Conservation (phyloP, 495 filamentous ascomycete genomes). For the Sabuloglossum arenarium region DNA sequence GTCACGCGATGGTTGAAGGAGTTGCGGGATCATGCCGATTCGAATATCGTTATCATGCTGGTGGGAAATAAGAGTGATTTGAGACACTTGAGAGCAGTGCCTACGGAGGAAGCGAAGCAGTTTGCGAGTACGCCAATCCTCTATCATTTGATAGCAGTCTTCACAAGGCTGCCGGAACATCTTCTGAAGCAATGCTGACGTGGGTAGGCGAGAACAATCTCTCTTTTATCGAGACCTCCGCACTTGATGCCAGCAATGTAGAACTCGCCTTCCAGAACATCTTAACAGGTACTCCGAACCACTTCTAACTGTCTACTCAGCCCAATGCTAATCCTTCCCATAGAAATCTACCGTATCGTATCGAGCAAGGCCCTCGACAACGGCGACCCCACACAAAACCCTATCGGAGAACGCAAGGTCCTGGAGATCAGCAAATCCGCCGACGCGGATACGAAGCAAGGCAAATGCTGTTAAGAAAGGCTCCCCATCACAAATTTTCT, state of each 20-base stretch:
- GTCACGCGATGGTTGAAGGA: conserved; percentile 99
- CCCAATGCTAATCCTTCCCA: neutral
- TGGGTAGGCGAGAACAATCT: conserved; percentile 72
- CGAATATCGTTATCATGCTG: conserved; percentile 99
- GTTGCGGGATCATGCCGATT: conserved; percentile 91
- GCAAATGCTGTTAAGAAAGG: conserved; percentile 60
- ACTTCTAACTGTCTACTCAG: neutral
- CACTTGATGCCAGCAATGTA: conserved; percentile 96
- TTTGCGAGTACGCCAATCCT: conserved; percentile 66
- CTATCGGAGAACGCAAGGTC: conserved; percentile 44
- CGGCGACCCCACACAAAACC: conserved; percentile 53
- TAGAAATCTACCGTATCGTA: conserved; percentile 99
- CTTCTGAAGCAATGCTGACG: neutral
- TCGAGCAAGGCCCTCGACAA: conserved; percentile 90
- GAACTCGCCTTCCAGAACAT: conserved; percentile 99
- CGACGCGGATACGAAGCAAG: conserved; percentile 55
- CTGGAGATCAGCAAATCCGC: conserved; percentile 67
- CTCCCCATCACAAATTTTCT: neutral
- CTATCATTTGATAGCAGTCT: neutral
- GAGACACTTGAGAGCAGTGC: conserved; percentile 89
- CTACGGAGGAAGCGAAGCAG: conserved; percentile 93
- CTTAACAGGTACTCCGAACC: conserved; percentile 87
- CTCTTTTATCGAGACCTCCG: conserved; percentile 97
- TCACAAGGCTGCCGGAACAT: neutral
- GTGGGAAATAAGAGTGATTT: conserved; percentile 99